phyloP scores from a whole-genome alignment of 139 green algal species.

The Cymbomonas tetramitiformis region DNA sequence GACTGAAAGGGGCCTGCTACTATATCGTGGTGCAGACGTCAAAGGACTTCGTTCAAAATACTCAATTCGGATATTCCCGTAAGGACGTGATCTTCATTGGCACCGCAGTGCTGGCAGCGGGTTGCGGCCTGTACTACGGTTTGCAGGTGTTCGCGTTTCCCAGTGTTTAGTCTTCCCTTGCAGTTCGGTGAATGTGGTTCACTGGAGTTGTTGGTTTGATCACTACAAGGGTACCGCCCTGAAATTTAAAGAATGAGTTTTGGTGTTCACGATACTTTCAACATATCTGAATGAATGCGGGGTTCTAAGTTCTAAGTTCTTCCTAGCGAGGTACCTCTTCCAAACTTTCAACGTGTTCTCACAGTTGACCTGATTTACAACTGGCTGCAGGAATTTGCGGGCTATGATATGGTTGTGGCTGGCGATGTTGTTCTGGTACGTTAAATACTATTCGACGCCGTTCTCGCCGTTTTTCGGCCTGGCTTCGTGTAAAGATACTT shows the following conservation, averaged over 20 bases:
- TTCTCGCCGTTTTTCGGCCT: background rate
- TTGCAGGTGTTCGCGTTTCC: slow-evolving; percentile 34
- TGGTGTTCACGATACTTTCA: too few species aligned
- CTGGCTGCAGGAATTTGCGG: slow-evolving; percentile 39
- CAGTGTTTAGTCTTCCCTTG: background rate
- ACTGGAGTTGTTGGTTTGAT: slow-evolving; percentile 15
- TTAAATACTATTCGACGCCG: background rate
- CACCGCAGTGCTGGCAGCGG: slow-evolving; percentile 48
- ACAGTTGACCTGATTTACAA: too few species aligned
- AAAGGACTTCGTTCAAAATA: too few species aligned
- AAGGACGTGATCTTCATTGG: slow-evolving; percentile 79
- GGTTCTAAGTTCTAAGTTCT: too few species aligned
- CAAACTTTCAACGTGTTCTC: too few species aligned
- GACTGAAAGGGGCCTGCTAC: too few species aligned
- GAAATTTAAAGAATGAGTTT: too few species aligned
- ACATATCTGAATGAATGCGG: too few species aligned
- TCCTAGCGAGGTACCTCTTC: too few species aligned
- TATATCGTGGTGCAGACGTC: too few species aligned
- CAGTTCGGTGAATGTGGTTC: background rate
- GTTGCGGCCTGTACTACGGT: slow-evolving; percentile 72
- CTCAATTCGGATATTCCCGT: slow-evolving; percentile 82
- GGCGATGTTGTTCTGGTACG: slow-evolving; percentile 11
- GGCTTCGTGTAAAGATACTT: background rate
- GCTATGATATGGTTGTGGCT: slow-evolving; percentile 7
- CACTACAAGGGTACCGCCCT: too few species aligned